Evolutionary conservation across 2,329 filamentous ascomycete species (phyloP).

Genomic region (Colletotrichum zoysiae): DNA sequence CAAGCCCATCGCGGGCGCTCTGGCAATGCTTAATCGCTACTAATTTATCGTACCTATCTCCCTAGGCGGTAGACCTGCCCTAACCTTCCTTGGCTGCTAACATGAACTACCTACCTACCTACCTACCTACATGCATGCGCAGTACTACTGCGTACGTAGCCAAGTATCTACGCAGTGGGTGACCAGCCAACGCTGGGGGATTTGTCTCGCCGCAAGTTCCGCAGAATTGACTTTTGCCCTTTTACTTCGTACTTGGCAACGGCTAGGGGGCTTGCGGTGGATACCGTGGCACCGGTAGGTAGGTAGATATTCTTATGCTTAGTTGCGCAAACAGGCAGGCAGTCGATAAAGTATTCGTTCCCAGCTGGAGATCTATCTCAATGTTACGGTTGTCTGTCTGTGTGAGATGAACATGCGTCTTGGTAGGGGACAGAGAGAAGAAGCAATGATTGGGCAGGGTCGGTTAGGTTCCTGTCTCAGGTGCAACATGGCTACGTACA

Average conservation of each 20-base stretch:
- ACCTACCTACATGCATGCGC: background rate
- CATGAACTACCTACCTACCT: background rate
- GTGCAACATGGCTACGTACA: slow-evolving; percentile 15
- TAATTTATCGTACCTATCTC: background rate
- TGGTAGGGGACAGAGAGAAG: slow-evolving; percentile 4
- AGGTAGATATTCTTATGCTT: background rate
- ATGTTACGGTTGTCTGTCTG: background rate
- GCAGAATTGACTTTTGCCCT: background rate
- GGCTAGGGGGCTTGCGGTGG: background rate
- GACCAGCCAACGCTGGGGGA: too few relatives aligned
- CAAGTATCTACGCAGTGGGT: too few relatives aligned
- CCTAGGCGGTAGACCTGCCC: slow-evolving; percentile 6
- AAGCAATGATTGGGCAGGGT: slow-evolving; percentile 1
- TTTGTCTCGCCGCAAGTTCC: slow-evolving; percentile 4
- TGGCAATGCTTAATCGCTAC: slow-evolving; percentile 18
- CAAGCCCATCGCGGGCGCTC: slow-evolving; percentile 14
- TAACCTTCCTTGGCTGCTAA: slow-evolving; percentile 1
- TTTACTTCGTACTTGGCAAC: slow-evolving; percentile 35
- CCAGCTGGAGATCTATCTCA: background rate
- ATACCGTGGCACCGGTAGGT: background rate
- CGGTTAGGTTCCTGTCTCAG: slow-evolving; percentile 30
- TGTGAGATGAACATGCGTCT: slow-evolving; percentile 18
- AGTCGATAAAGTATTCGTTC: background rate
- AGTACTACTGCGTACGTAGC: too few relatives aligned
- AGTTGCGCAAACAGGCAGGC: background rate